phyloP scores from a whole-genome alignment of 1,139 yeast species.

The Magnusiomyces fungicola region DNA sequence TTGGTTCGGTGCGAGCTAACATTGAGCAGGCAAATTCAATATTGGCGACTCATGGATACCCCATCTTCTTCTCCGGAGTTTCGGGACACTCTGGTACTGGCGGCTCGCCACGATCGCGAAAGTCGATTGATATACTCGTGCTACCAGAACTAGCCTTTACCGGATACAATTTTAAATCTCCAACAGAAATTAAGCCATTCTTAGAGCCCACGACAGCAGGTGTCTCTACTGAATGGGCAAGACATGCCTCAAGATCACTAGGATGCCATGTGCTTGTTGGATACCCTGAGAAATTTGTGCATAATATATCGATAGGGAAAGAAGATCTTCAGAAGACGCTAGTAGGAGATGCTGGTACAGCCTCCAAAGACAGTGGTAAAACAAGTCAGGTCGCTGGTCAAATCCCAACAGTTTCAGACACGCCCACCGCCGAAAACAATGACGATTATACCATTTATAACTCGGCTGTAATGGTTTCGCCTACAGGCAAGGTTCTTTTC shows the following conservation, averaged over 20 bases:
- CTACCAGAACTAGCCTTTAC: slow-evolving; percentile 83
- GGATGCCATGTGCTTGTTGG: slow-evolving; percentile 72
- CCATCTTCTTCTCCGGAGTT: not conserved
- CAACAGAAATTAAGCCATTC: slow-evolving; percentile 51
- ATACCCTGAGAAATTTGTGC: slow-evolving; percentile 53
- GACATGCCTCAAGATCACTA: slow-evolving; percentile 42
- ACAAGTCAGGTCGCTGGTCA: too few species aligned
- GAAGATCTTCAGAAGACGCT: too few species aligned
- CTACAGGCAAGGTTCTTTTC: slow-evolving; percentile 50
- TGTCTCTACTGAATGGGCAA: slow-evolving; percentile 51
- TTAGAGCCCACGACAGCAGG: slow-evolving; percentile 44
- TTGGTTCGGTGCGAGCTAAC: slow-evolving; percentile 55
- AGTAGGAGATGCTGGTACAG: too few species aligned
- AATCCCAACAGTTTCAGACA: too few species aligned
- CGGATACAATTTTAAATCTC: slow-evolving; percentile 63
- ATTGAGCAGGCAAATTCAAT: slow-evolving; percentile 42
- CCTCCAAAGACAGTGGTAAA: too few species aligned
- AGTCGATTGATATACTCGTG: slow-evolving; percentile 49
- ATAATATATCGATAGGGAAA: too few species aligned
- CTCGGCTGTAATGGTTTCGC: slow-evolving; percentile 60
- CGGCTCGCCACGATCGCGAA: too few species aligned
- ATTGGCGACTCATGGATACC: slow-evolving; percentile 23
- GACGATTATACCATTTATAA: slow-evolving; percentile 45
- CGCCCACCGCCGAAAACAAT: too few species aligned
- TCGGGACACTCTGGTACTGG: too few species aligned